These are phyloP conservation scores for Andalucia godoyi DNA, from an alignment of 78 protist species.

Conservation along the genomic window DNA sequence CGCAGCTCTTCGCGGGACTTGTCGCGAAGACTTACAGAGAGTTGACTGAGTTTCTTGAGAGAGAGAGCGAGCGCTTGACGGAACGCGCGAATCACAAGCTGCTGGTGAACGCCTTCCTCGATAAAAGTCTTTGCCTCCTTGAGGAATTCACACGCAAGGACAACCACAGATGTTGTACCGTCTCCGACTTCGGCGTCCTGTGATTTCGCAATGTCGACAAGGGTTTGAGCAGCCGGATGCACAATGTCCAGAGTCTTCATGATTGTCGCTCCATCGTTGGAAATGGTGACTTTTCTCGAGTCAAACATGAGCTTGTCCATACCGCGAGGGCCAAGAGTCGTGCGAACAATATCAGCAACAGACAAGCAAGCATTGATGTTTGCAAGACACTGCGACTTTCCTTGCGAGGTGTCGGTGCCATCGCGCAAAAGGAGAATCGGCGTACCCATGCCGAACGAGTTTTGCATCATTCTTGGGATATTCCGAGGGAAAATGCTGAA, in stretches of 20 bases:
- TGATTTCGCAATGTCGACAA: conserved; percentile 95
- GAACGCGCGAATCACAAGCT: conserved; percentile 67
- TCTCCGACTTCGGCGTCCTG: conserved; percentile 98
- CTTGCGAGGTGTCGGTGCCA: conserved; percentile 98
- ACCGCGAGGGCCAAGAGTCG: conserved; percentile 83
- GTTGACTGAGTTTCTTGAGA: background rate
- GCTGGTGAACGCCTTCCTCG: conserved; percentile 97
- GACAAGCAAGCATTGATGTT: conserved; percentile 95
- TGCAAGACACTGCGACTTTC: conserved; percentile 87
- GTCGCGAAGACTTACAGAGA: background rate
- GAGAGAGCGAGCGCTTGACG: conserved; percentile 2
- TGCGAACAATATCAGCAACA: conserved; percentile 48
- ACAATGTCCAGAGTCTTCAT: conserved; percentile 93
- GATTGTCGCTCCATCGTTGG: conserved; percentile 99
- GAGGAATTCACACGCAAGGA: conserved; percentile 93
- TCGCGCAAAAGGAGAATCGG: conserved; percentile 89
- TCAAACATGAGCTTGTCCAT: conserved; percentile 64
- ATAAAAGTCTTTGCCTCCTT: conserved; percentile 85
- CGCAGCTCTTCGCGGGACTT: conserved; percentile 7
- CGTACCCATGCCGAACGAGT: no score
- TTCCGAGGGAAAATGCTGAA: no score
- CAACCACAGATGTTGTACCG: conserved; percentile 98
- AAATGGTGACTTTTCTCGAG: conserved; percentile 57
- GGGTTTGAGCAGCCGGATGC: conserved; percentile 97
- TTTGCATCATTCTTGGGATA: no score